A percentile compares a stretch with the other conserved stretches of the same genome.
Conservation (phyloP, 306 rosid genomes). For the Pyrus betulifolia region DNA sequence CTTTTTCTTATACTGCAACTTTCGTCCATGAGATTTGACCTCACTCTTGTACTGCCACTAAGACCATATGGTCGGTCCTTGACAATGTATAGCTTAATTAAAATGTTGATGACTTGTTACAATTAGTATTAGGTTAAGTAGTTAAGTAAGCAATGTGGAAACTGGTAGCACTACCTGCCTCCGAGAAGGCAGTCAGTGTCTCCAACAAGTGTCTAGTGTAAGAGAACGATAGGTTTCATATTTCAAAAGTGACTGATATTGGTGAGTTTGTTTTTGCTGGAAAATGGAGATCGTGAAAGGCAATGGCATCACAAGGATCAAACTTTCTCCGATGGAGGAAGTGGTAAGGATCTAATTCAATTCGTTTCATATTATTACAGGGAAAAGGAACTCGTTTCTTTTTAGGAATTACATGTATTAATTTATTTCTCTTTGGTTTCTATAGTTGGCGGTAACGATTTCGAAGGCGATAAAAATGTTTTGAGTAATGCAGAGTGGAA, state of each 20-base stretch:
- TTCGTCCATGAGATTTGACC: too few species aligned
- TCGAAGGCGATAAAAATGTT: constrained; percentile 45
- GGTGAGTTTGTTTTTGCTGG: constrained; percentile 41
- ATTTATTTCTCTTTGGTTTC: neutral
- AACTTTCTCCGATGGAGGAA: constrained; percentile 56
- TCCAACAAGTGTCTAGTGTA: constrained; percentile 40
- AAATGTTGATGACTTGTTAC: neutral
- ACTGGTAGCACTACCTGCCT: constrained; percentile 32
- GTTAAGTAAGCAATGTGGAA: neutral
- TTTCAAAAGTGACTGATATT: neutral
- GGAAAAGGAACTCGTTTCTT: neutral
- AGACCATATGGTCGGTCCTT: too few species aligned
- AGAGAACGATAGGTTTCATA: neutral
- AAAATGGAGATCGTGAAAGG: constrained; percentile 37
- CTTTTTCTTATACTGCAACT: too few species aligned
- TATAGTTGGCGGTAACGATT: constrained; percentile 55
- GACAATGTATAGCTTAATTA: neutral
- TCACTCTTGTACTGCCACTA: too few species aligned
- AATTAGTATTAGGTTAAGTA: neutral
- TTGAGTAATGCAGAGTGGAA: constrained; percentile 39
- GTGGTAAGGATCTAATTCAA: constrained; percentile 25
- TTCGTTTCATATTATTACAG: neutral
- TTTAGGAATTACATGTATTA: neutral
- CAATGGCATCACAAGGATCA: constrained; percentile 35
- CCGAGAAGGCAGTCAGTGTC: constrained; percentile 27